Percentiles rank a stretch among this genome's conserved stretches.
Evolutionary conservation across 768 basidiomycete genomes (phyloP).

Genomic region (Pulveroboletus sp.): DNA sequence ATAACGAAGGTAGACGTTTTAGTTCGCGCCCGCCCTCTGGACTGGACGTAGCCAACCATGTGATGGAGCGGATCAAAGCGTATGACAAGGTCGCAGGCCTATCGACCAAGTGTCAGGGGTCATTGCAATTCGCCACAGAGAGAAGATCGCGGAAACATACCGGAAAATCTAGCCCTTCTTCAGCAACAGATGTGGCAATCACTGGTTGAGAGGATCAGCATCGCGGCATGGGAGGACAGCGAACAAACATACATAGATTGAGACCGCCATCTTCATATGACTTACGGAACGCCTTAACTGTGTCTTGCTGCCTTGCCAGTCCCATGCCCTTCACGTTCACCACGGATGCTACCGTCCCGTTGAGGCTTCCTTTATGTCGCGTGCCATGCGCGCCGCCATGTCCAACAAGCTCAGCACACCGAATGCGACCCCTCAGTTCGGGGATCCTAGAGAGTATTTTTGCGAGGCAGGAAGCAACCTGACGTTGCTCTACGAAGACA

Average conservation of each 20-base stretch:
- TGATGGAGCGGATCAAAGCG: constrained; percentile 81
- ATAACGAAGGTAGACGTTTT: constrained; percentile 74
- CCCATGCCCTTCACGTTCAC: constrained; percentile 49
- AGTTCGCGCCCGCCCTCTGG: constrained; percentile 80
- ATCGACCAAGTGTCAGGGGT: constrained; percentile 3
- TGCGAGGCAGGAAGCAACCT: constrained; percentile 68
- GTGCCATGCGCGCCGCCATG: constrained; percentile 45
- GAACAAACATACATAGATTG: constrained; percentile 56
- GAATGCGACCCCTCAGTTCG: constrained; percentile 51
- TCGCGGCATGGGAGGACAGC: neutral
- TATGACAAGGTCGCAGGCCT: constrained; percentile 84
- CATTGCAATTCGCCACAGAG: neutral
- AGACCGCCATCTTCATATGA: constrained; percentile 60
- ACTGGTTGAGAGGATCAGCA: constrained; percentile 37
- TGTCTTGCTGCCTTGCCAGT: constrained; percentile 50
- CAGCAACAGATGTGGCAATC: constrained; percentile 82
- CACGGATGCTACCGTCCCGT: constrained; percentile 19
- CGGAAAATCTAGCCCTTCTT: constrained; percentile 90
- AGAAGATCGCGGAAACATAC: constrained; percentile 35
- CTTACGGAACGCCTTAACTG: constrained; percentile 60
- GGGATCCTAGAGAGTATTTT: constrained; percentile 59
- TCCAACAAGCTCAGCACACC: constrained; percentile 66
- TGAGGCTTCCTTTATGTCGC: constrained; percentile 18
- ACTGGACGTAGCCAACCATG: constrained; percentile 86
- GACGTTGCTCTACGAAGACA: constrained; percentile 83